These are phyloP conservation scores for Allomyces macrogynus DNA, from an alignment of 192 early-diverging fungal species.

Conservation along the genomic window DNA sequence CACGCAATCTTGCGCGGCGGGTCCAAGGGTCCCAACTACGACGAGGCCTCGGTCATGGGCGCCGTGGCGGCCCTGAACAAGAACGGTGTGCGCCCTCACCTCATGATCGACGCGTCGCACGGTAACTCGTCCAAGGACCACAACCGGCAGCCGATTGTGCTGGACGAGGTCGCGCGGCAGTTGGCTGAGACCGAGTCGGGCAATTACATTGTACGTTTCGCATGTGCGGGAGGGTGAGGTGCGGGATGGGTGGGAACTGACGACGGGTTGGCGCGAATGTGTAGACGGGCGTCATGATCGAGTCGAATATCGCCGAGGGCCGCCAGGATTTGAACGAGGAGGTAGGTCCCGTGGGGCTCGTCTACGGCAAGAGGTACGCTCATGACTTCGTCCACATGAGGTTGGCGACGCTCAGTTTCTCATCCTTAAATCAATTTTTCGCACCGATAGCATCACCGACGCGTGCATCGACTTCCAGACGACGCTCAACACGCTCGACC, in stretches of 20 bases:
- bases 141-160: conserved; percentile 63
- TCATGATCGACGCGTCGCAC: conserved; percentile 93
- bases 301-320: conserved; percentile 71
- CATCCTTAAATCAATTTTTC: too few relatives aligned
- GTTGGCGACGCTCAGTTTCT: too few relatives aligned
- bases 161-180: conserved; percentile 43
- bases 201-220: conserved; percentile 8
- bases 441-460: conserved; percentile 47
- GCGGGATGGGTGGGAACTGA: too few relatives aligned
- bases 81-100: conserved; percentile 33
- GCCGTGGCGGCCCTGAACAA: conserved; percentile 38
- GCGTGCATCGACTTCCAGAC: conserved; percentile 76
- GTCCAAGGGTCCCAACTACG: conserved; percentile 74
- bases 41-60: conserved; percentile 30
- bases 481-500: conserved; percentile 53
- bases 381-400: too few relatives aligned
- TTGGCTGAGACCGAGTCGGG: conserved; percentile 23
- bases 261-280: too few relatives aligned
- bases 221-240: too few relatives aligned
- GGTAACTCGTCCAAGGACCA: conserved; percentile 82
- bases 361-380: conserved; percentile 50
- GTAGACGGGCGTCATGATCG: conserved; percentile 76
- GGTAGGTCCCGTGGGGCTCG: conserved; percentile 36
- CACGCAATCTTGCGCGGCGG: conserved; percentile 83
- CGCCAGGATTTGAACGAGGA: conserved; percentile 55